Conservation (phyloP, 495 filamentous ascomycete species). For the Penicillium egyptiacum region DNA sequence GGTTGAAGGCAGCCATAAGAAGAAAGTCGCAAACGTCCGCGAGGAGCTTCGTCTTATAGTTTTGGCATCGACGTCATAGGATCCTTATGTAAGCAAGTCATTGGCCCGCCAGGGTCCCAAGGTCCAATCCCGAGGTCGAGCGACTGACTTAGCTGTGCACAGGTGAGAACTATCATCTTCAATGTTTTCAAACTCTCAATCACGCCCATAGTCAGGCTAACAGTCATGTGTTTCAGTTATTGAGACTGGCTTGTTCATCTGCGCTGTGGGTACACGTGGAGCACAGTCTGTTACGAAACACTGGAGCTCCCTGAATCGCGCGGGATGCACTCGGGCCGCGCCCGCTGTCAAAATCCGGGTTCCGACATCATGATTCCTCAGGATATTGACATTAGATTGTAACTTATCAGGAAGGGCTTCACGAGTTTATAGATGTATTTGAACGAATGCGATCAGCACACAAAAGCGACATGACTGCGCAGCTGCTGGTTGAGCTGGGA, state of each 20-base stretch:
- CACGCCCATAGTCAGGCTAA: background rate
- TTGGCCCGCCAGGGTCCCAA: background rate
- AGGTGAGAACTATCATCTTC: background rate
- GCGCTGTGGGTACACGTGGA: background rate
- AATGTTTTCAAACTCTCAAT: background rate
- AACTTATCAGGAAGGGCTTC: background rate
- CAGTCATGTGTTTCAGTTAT: background rate
- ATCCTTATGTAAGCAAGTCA: constrained; percentile 10
- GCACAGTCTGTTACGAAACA: background rate
- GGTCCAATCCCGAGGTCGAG: background rate
- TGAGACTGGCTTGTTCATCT: background rate
- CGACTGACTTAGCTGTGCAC: background rate
- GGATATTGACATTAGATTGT: background rate
- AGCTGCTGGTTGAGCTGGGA: background rate
- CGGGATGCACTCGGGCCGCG: background rate
- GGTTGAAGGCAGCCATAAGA: background rate
- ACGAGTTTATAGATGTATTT: background rate
- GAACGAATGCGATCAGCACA: background rate
- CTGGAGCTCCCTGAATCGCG: background rate
- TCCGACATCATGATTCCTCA: background rate
- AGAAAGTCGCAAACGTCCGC: background rate
- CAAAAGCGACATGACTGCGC: background rate
- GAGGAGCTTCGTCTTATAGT: constrained; percentile 2
- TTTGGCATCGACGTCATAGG: constrained; percentile 16
- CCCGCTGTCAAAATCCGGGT: background rate